Conservation (phyloP, 495 filamentous ascomycete species). For the Podospora sp. region DNA sequence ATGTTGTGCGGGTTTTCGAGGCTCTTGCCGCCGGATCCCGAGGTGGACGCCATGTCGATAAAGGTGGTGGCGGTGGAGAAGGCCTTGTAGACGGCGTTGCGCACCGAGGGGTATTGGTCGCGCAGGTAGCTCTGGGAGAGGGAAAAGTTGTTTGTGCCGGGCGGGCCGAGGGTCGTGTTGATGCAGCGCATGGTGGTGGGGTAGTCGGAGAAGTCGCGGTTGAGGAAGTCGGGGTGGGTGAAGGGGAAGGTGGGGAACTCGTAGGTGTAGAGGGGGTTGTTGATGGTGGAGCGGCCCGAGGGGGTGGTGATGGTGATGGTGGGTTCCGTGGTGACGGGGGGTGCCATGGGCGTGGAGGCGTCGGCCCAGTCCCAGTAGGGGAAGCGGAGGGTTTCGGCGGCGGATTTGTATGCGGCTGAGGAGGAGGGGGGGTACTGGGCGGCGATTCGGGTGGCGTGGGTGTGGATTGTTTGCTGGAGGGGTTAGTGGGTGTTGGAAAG, state of each 20-base stretch:
- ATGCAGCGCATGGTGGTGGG: conserved; percentile 11
- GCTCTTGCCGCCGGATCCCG: neutral
- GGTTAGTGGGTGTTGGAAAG: conserved; percentile 17
- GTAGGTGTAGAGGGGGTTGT: conserved; percentile 41
- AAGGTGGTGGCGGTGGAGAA: conserved; percentile 10
- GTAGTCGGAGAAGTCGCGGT: conserved; percentile 5
- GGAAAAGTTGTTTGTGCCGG: neutral
- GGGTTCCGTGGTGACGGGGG: conserved; percentile 25
- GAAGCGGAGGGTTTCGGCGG: conserved; percentile 34
- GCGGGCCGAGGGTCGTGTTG: neutral
- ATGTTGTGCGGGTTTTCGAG: conserved; percentile 38
- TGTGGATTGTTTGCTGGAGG: conserved; percentile 35
- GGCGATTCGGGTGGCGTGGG: conserved; percentile 33
- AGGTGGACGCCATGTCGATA: conserved; percentile 5
- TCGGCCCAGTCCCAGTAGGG: conserved; percentile 46
- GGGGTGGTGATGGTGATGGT: conserved; percentile 29
- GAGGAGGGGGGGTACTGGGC: conserved; percentile 27
- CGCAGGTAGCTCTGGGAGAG: neutral
- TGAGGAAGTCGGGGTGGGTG: conserved; percentile 10
- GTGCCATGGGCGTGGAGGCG: conserved; percentile 22
- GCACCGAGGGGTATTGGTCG: too few relatives aligned
- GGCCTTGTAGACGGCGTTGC: conserved; percentile 7
- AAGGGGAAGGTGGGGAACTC: conserved; percentile 28
- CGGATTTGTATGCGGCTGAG: conserved; percentile 30
- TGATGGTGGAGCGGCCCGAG: conserved; percentile 25